phyloP scores from a whole-genome alignment of 495 filamentous ascomycete genomes.

The Penicillium tannophilum region DNA sequence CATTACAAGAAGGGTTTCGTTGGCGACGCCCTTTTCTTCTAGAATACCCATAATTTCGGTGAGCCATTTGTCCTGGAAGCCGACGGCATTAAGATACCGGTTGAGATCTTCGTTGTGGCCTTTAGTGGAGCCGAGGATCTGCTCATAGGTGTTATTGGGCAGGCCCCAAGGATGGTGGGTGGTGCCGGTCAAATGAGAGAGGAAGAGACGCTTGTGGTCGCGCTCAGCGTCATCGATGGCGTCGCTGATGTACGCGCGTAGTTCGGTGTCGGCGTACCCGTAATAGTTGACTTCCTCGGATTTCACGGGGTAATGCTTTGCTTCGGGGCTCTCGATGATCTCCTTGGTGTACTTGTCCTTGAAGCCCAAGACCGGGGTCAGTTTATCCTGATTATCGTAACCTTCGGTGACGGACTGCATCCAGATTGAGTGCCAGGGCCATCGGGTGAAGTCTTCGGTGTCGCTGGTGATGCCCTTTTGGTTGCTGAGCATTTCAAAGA shows the following conservation, averaged over 20 bases:
- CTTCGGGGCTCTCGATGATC: conserved; percentile 37
- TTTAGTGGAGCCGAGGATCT: conserved; percentile 21
- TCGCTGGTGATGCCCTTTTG: conserved; percentile 28
- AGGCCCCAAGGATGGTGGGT: conserved; percentile 51
- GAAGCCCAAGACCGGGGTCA: conserved; percentile 46
- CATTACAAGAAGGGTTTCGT: conserved; percentile 48
- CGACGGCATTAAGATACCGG: conserved; percentile 44
- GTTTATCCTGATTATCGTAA: conserved; percentile 47
- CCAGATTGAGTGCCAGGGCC: conserved; percentile 49
- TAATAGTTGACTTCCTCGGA: conserved; percentile 51
- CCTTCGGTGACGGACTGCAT: conserved; percentile 53
- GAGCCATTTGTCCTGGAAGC: conserved; percentile 46
- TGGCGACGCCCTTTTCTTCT: conserved; percentile 42
- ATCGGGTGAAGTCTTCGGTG: conserved; percentile 30
- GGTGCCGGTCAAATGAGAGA: conserved; percentile 52
- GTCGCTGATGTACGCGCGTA: conserved; percentile 50
- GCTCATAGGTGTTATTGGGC: conserved; percentile 34
- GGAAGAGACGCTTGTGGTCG: conserved; percentile 46
- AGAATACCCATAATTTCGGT: conserved; percentile 38
- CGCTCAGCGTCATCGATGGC: conserved; percentile 46
- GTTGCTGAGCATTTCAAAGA: conserved; percentile 43
- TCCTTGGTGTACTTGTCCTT: conserved; percentile 43
- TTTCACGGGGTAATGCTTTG: conserved; percentile 38
- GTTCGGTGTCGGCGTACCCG: conserved; percentile 48
- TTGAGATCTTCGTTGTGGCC: conserved; percentile 31